A percentile compares a stretch with the other conserved stretches of the same genome.
These are phyloP conservation scores for Syzygium malaccense DNA, from an alignment of 441 rosid species.

Conservation along the genomic window DNA sequence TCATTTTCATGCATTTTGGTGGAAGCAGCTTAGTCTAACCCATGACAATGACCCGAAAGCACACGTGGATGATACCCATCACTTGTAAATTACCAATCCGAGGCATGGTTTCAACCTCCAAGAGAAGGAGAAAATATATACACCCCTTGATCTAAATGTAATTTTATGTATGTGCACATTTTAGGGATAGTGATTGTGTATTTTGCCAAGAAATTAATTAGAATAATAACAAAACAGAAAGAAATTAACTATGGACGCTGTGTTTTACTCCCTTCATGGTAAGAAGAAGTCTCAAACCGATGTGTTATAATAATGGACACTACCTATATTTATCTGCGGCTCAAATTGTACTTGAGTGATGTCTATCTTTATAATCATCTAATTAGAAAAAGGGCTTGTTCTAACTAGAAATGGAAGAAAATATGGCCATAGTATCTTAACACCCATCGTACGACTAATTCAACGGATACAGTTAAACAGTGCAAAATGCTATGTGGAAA, in stretches of 20 bases:
- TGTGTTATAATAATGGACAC: neutral
- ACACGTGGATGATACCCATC: neutral
- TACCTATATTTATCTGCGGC: neutral
- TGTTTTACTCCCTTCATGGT: neutral
- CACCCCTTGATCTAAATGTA: neutral
- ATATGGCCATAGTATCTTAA: neutral
- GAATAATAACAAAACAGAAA: neutral
- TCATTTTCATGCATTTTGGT: neutral
- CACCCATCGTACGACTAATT: neutral
- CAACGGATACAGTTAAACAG: rapidly evolving
- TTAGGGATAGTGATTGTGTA: neutral
- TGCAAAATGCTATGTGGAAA: neutral
- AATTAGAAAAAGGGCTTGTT: neutral
- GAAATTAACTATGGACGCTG: neutral
- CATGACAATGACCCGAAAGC: neutral
- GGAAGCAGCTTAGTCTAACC: neutral
- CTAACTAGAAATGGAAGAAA: neutral
- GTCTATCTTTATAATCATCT: neutral
- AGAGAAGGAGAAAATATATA: neutral
- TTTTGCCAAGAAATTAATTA: neutral
- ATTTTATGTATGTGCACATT: too few relatives aligned
- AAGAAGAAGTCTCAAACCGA: neutral
- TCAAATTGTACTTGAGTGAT: neutral
- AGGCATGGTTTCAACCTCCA: neutral
- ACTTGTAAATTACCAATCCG: too few relatives aligned